Conservation (phyloP, 2,329 filamentous ascomycete genomes). For the Ophiocordyceps robertsii region DNA sequence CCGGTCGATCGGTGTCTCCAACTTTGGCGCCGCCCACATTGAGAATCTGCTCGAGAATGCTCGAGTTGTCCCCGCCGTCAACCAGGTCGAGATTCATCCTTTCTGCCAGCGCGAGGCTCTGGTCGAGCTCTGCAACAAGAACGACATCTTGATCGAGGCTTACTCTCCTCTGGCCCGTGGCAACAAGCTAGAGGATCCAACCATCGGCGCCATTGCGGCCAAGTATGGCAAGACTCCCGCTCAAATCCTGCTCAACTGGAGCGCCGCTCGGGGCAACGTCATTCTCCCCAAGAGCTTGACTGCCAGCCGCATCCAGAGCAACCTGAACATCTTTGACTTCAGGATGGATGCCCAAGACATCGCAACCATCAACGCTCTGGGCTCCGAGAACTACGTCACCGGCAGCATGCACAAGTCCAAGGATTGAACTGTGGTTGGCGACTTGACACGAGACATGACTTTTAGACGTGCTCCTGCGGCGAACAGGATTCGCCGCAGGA, state of each 20-base stretch:
- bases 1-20: constrained; percentile 61
- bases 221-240: constrained; percentile 61
- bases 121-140: constrained; percentile 39
- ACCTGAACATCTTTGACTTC: constrained; percentile 49
- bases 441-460: neutral
- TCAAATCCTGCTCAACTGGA: constrained; percentile 70
- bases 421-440: constrained; percentile 13
- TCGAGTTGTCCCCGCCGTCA: constrained; percentile 49
- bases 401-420: constrained; percentile 29
- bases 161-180: constrained; percentile 37
- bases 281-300: constrained; percentile 62
- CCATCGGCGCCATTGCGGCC: constrained; percentile 46
- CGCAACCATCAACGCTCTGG: constrained; percentile 44
- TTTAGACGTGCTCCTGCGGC: neutral
- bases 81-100: constrained; percentile 72
- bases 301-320: constrained; percentile 50
- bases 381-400: constrained; percentile 60
- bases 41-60: constrained; percentile 36
- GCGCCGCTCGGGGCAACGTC: constrained; percentile 59
- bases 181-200: constrained; percentile 38
- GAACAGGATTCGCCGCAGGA: neutral
- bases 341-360: constrained; percentile 48
- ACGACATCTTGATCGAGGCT: constrained; percentile 42
- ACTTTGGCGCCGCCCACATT: constrained; percentile 65
- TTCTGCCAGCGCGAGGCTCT: constrained; percentile 52